Base-by-base conservation (phyloP, 306 rosid genomes). In the Macrotyloma uniflorum region DNA sequence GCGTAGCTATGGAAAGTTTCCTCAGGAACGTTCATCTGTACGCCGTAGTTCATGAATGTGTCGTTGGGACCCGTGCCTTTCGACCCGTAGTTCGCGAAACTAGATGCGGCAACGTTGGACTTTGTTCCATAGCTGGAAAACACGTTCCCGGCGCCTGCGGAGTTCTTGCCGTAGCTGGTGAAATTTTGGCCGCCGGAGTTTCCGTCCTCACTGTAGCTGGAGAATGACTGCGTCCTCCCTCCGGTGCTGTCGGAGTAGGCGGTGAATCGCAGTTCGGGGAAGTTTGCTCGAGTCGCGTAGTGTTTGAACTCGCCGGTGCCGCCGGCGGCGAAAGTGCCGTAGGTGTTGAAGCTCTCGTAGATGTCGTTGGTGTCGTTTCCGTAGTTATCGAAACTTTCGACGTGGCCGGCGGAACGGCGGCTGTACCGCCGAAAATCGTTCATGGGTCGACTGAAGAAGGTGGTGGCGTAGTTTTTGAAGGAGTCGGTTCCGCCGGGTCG, bases 401-500 rank as follows among this genome's bases (percentile, higher is more conserved):
- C 38, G 70, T 87, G 94, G 2, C 83, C 79, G 16, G 83, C 55
- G n/a, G 96, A 79, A 36, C 47, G 66, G 0, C 86, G 91, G 86
- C 98, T 94, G 87, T 94, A 94, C 1, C 87, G 85, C 0, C 95
- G 86, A 91, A 92, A 94, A 19, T 91, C 90, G 77, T 87, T 87
- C 8, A 87, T 74, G 8, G 89, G 72, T 3, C 55, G 5, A 68
- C 53, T 15, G 8, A 0, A 2, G 22, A 66, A 1, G 1, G 20
- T 76, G 3, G 54, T 18, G 43, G 97, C 88, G 88, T 94, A 94
- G 84, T 87, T 83, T 58, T 88, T 88, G 86, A 94, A 94, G 22
- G 82, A 57, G 79, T 90, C 90, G 15, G 79, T 1, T 9, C 97
- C 94, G 1, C 81, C 89, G 22, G 65, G 45, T 23, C 90, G 78